phyloP scores from a whole-genome alignment of 306 rosid species.

The Canavalia ensiformis region DNA sequence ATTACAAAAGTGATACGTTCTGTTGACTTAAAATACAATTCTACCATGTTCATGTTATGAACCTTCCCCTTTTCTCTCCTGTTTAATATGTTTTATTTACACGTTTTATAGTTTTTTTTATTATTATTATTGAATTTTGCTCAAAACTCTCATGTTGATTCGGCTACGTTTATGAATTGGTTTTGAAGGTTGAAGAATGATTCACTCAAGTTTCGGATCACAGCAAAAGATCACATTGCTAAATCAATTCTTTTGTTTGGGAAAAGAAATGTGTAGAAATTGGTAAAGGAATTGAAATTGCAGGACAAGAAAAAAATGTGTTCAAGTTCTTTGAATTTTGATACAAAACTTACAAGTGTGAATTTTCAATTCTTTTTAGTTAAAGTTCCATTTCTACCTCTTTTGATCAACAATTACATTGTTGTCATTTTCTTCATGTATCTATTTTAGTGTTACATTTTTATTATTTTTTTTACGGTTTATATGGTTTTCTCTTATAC shows the following conservation, averaged over 20 bases:
- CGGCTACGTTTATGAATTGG: background rate
- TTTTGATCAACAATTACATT: background rate
- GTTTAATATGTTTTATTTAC: background rate
- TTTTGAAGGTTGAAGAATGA: constrained; percentile 49
- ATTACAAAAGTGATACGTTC: background rate
- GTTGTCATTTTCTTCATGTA: constrained; percentile 19
- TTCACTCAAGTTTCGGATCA: background rate
- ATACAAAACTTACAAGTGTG: constrained; percentile 27
- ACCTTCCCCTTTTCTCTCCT: background rate
- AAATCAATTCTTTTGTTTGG: constrained; percentile 2
- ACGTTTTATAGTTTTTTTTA: background rate
- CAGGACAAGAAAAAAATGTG: background rate
- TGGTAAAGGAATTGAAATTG: constrained; percentile 32
- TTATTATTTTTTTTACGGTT: background rate
- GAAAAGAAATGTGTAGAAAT: constrained; percentile 25
- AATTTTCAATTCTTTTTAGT: constrained; percentile 27
- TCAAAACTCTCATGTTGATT: constrained; percentile 3
- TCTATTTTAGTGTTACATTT: background rate
- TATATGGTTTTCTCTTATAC: background rate
- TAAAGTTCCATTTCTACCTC: background rate
- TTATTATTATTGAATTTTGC: too few relatives aligned
- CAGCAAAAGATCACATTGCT: constrained; percentile 16
- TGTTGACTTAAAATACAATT: background rate
- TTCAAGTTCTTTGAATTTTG: constrained; percentile 16
- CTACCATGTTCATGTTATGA: background rate